These are phyloP conservation scores for Alloascoidea africana DNA, from an alignment of 805 yeast species.

Conservation along the genomic window DNA sequence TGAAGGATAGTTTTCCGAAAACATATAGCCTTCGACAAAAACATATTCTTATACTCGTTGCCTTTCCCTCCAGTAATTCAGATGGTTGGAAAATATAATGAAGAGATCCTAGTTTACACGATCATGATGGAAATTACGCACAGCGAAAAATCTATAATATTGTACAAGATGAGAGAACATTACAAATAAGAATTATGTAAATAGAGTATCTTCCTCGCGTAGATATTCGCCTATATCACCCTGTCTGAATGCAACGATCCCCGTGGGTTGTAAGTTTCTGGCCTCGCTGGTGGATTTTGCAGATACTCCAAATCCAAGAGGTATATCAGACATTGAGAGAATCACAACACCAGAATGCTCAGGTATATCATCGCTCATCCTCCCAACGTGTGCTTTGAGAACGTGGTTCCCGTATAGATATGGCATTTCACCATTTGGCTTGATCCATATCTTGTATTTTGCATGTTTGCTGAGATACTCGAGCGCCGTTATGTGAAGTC, in stretches of 20 bases:
- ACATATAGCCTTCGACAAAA: too few relatives aligned
- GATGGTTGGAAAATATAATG: too few relatives aligned
- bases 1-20: too few relatives aligned
- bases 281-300: constrained; percentile 86
- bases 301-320: constrained; percentile 90
- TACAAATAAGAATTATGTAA: constrained; percentile 33
- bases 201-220: constrained; percentile 94
- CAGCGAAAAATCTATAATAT: background rate
- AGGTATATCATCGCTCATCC: constrained; percentile 94
- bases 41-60: too few relatives aligned
- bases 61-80: too few relatives aligned
- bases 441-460: constrained; percentile 90
- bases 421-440: constrained; percentile 97
- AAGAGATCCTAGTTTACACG: too few relatives aligned
- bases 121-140: background rate
- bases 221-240: constrained; percentile 95
- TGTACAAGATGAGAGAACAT: background rate
- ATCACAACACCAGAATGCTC: constrained; percentile 95
- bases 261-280: constrained; percentile 81
- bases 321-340: constrained; percentile 78
- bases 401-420: constrained; percentile 93
- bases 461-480: constrained; percentile 77
- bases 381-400: constrained; percentile 90
- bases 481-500: constrained; percentile 87
- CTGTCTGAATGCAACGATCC: constrained; percentile 90